A percentile compares a stretch with the other conserved stretches of the same genome.
These are phyloP conservation scores for Colletotrichum lini DNA, from an alignment of 2,329 filamentous ascomycete genomes.

Conservation along the genomic window DNA sequence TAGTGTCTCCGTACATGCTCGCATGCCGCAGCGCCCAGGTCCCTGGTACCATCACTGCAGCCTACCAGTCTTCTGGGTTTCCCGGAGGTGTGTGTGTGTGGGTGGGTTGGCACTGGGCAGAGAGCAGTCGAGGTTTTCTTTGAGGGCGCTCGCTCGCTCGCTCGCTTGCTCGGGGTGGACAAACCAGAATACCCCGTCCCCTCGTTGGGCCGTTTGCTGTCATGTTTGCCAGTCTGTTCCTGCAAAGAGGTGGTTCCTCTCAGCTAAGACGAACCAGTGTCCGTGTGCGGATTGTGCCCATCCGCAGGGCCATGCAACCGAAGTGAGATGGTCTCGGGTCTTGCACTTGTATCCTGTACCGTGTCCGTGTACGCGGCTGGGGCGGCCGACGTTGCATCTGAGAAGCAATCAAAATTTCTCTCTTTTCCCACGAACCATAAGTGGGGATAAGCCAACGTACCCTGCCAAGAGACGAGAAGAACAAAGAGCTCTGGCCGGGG, in stretches of 20 bases:
- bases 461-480: neutral
- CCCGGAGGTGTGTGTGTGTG: neutral
- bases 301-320: conserved; percentile 17
- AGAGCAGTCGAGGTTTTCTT: neutral
- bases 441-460: neutral
- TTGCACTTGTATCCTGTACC: no score
- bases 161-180: neutral
- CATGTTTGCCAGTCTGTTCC: conserved; percentile 7
- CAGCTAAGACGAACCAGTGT: neutral
- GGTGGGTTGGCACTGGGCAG: neutral
- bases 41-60: conserved; percentile 25
- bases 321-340: conserved; percentile 8
- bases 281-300: conserved; percentile 5
- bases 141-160: neutral
- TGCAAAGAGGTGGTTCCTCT: no score
- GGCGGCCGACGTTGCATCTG: conserved; percentile 31
- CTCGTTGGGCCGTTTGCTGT: conserved; percentile 10
- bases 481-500: neutral
- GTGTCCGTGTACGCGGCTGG: neutral
- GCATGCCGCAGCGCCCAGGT: conserved; percentile 33
- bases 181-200: neutral
- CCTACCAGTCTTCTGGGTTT: neutral
- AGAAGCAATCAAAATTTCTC: conserved; percentile 19
- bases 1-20: neutral
- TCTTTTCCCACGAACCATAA: conserved; percentile 20